Conservation (phyloP, 495 filamentous ascomycete genomes). For the Xylaria telfairii region DNA sequence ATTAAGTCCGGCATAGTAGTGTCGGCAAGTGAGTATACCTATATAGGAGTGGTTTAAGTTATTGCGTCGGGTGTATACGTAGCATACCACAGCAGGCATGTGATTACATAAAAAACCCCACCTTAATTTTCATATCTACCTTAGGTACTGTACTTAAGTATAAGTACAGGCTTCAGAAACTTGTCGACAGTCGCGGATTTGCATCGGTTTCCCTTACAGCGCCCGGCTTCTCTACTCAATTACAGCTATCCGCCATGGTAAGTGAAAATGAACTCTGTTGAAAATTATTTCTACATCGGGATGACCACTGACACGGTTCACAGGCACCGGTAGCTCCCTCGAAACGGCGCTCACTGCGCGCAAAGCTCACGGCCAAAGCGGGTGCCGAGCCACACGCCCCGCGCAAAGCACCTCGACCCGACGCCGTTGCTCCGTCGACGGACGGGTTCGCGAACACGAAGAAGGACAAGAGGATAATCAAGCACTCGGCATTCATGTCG, state of each 20-base stretch:
- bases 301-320: constrained; percentile 29
- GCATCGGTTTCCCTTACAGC: neutral
- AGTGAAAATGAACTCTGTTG: constrained; percentile 13
- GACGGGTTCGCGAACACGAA: constrained; percentile 68
- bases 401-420: constrained; percentile 49
- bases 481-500: constrained; percentile 74
- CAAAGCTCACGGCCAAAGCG: constrained; percentile 41
- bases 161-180: neutral
- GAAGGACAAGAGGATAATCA: constrained; percentile 77
- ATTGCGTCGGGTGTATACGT: too few relatives aligned
- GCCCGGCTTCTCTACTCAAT: neutral
- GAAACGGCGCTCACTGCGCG: constrained; percentile 53
- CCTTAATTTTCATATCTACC: neutral
- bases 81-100: neutral
- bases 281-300: neutral
- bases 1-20: neutral
- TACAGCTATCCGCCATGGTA: constrained; percentile 21
- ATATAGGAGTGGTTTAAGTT: neutral
- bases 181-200: neutral
- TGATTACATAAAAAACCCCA: constrained; percentile 6
- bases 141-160: too few relatives aligned
- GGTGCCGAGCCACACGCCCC: constrained; percentile 40
- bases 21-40: too few relatives aligned
- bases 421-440: constrained; percentile 40
- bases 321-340: constrained; percentile 52